These are phyloP conservation scores for Xanthoparmelia taractica DNA, from an alignment of 495 filamentous ascomycete species.

Conservation along the genomic window DNA sequence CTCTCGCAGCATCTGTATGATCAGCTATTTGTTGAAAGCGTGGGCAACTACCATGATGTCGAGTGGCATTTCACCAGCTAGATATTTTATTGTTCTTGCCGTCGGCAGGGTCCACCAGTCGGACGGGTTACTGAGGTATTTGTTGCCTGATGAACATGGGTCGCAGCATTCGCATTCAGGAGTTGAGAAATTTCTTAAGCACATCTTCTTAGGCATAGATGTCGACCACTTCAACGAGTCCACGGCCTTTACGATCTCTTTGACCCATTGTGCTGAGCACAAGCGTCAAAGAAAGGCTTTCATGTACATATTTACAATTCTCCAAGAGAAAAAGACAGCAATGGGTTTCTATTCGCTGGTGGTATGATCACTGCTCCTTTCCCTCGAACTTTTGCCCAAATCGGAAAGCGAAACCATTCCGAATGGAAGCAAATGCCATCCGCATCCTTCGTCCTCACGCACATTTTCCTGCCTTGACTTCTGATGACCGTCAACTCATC, in stretches of 20 bases:
- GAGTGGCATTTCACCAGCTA: slow-evolving; percentile 24
- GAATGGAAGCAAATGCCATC: not conserved
- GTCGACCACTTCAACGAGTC: not conserved
- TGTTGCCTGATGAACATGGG: not conserved
- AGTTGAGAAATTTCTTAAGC: not conserved
- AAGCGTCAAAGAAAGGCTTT: not conserved
- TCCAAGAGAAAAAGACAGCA: not conserved
- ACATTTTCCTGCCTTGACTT: no score
- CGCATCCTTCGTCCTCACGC: not conserved
- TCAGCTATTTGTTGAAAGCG: slow-evolving; percentile 24
- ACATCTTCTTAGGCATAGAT: not conserved
- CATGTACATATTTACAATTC: not conserved
- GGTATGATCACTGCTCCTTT: not conserved
- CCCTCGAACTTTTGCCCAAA: not conserved
- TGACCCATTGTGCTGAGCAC: not conserved
- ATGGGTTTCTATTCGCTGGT: not conserved
- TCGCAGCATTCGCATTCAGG: not conserved
- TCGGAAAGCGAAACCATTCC: not conserved
- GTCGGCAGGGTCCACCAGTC: not conserved
- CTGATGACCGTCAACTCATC: no score
- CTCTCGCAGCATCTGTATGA: slow-evolving; percentile 40
- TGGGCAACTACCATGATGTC: slow-evolving; percentile 15
- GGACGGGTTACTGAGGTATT: not conserved
- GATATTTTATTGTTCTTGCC: not conserved
- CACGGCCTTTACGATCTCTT: not conserved